Base-by-base conservation (phyloP, 768 basidiomycete species). In the Trichaptum fuscoviolaceum region DNA sequence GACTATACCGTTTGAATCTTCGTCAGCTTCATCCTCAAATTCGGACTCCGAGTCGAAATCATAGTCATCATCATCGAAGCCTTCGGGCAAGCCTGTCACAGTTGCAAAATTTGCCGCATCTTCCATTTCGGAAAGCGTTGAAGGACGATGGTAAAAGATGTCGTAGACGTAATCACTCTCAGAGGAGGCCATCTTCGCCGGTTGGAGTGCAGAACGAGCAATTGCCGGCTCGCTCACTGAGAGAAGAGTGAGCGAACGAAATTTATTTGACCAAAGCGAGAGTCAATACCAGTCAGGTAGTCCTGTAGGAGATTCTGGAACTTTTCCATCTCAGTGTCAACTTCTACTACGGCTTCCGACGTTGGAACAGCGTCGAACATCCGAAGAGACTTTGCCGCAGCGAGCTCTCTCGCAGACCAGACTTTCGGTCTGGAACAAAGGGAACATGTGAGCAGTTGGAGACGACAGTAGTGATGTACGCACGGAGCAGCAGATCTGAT, bases 91-190 rank as follows among this genome's bases (percentile, higher is more conserved):
- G 35, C 27, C n/a, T 17, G 25, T 64, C 91, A 90, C 72, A 0
- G 85, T 92, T 23, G 83, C 92, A 65, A 90, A 77, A 60, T 83
- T 83, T 6, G 85, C 84, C 1, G 79, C 80, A 7, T 71, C 70
- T 65, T 84, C 85, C 83, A 87, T 87, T 75, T 89, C 87, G 20
- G 80, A 81, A 57, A 85, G 74, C 12, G 85, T 82, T 23, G 82
- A 81, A 0, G 88, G 87, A 25, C 87, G 81, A 69, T 89, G 89
- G 70, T 91, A 92, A 72, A 92, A 93, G 24, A 93, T 85, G 71
- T 93, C 92, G 86, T 88, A 93, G 25, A 93, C 92, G 69, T 91
- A 93, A 70, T 92, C 92, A 27, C 82, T 82, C 4, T 75, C 73
- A 34, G 59, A 61, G 2, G 30, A 34, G 15, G 42, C 2, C 2